These are phyloP conservation scores for Ceratocystis huliohia DNA, from an alignment of 2,329 filamentous ascomycete genomes.

Conservation along the genomic window DNA sequence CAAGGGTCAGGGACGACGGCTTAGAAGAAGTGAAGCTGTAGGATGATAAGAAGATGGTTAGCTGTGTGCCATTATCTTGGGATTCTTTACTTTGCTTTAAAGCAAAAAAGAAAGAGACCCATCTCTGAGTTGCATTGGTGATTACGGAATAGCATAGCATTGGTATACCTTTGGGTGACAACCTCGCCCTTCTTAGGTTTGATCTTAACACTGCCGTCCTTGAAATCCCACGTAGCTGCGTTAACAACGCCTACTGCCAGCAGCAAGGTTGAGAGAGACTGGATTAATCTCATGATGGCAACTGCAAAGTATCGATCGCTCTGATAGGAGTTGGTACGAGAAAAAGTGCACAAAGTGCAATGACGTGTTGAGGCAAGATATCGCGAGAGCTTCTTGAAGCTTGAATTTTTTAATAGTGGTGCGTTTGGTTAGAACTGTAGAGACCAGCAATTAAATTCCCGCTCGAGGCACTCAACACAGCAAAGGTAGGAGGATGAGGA, in stretches of 20 bases:
- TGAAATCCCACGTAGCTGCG: constrained; percentile 57
- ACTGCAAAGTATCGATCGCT: neutral
- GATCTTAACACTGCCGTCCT: constrained; percentile 57
- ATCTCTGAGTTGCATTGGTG: too few relatives aligned
- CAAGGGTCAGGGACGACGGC: constrained; percentile 47
- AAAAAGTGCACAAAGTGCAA: constrained; percentile 11
- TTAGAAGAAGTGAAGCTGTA: constrained; percentile 37
- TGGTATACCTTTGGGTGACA: constrained; percentile 53
- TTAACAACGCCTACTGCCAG: constrained; percentile 39
- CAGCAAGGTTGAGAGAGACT: constrained; percentile 31
- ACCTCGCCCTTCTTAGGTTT: constrained; percentile 50
- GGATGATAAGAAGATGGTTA: neutral
- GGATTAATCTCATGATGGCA: constrained; percentile 18
- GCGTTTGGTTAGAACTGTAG: constrained; percentile 2
- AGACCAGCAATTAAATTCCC: constrained; percentile 14
- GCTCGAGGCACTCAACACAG: neutral
- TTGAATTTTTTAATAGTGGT: neutral
- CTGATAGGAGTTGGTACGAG: constrained; percentile 18
- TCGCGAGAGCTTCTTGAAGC: constrained; percentile 11
- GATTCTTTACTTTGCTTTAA: too few relatives aligned
- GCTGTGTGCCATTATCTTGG: neutral
- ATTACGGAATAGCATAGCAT: neutral
- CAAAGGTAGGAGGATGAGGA: neutral
- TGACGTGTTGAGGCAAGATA: constrained; percentile 2
- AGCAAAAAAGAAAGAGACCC: too few relatives aligned